These are phyloP conservation scores for Fusarium nanum DNA, from an alignment of 2,329 filamentous ascomycete genomes.

Conservation along the genomic window DNA sequence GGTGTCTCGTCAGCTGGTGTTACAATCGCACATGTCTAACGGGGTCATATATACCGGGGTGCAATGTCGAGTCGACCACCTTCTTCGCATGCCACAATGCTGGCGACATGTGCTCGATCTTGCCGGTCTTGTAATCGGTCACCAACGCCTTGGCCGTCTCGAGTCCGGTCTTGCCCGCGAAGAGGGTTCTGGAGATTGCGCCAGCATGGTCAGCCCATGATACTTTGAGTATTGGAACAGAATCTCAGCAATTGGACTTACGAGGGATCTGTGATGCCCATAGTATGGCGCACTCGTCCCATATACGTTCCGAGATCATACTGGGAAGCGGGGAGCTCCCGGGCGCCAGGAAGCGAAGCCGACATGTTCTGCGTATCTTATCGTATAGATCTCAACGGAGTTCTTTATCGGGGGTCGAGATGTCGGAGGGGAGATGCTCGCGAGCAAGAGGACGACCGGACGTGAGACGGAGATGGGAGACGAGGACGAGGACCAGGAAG, in stretches of 20 bases:
- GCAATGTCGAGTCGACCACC: constrained; percentile 93
- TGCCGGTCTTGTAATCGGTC: constrained; percentile 86
- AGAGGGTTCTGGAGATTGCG: constrained; percentile 75
- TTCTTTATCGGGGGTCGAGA: constrained; percentile 24
- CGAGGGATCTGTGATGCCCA: constrained; percentile 94
- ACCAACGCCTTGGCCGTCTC: constrained; percentile 88
- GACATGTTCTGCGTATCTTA: constrained; percentile 62
- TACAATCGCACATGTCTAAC: neutral
- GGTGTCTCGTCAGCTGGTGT: constrained; percentile 24
- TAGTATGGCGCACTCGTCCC: constrained; percentile 91
- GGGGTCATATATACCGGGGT: constrained; percentile 75
- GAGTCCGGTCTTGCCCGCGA: constrained; percentile 81
- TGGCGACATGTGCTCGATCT: constrained; percentile 82
- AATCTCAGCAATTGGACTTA: constrained; percentile 62
- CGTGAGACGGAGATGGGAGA: neutral
- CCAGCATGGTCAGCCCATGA: constrained; percentile 20
- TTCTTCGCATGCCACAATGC: constrained; percentile 97
- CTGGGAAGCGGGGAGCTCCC: constrained; percentile 90
- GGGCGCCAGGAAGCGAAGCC: constrained; percentile 72
- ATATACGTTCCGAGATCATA: constrained; percentile 95
- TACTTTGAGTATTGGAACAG: neutral
- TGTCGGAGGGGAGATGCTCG: constrained; percentile 6
- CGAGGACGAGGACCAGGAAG: neutral
- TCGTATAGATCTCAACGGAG: constrained; percentile 5
- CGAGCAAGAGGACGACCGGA: constrained; percentile 14